Percentiles rank a stretch among this genome's conserved stretches.
Conservation (phyloP, 768 basidiomycete species). For the Amanita thiersii region DNA sequence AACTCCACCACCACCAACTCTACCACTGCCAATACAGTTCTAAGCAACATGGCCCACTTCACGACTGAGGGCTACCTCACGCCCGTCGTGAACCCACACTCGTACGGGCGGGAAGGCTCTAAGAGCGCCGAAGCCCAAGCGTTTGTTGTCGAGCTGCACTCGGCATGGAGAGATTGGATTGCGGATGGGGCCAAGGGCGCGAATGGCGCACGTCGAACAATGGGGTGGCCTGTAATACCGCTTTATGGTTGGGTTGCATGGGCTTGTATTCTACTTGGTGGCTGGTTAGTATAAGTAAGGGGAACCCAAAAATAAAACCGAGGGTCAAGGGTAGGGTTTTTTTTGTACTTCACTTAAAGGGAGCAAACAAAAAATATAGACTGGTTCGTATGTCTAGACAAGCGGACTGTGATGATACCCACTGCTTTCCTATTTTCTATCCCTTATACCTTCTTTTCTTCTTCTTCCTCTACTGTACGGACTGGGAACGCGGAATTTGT, state of each 20-base stretch:
- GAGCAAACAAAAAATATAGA: too few species aligned
- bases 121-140: constrained; percentile 72
- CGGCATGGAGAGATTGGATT: constrained; percentile 73
- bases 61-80: constrained; percentile 55
- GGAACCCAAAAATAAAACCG: too few species aligned
- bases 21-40: background rate
- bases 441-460: too few species aligned
- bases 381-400: too few species aligned
- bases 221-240: background rate
- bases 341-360: too few species aligned
- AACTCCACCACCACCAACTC: background rate
- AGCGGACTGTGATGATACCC: too few species aligned
- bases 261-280: too few species aligned
- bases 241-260: background rate
- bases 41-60: constrained; percentile 34
- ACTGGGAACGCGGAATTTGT: too few species aligned
- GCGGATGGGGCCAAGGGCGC: constrained; percentile 42
- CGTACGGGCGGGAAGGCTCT: constrained; percentile 35
- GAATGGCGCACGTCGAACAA: constrained; percentile 22
- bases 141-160: constrained; percentile 68
- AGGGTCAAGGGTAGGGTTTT: too few species aligned
- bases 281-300: background rate
- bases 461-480: too few species aligned
- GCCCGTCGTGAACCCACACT: constrained; percentile 70
- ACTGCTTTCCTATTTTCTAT: too few species aligned